phyloP scores from a whole-genome alignment of 495 filamentous ascomycete species.

The Cercophora scortea region DNA sequence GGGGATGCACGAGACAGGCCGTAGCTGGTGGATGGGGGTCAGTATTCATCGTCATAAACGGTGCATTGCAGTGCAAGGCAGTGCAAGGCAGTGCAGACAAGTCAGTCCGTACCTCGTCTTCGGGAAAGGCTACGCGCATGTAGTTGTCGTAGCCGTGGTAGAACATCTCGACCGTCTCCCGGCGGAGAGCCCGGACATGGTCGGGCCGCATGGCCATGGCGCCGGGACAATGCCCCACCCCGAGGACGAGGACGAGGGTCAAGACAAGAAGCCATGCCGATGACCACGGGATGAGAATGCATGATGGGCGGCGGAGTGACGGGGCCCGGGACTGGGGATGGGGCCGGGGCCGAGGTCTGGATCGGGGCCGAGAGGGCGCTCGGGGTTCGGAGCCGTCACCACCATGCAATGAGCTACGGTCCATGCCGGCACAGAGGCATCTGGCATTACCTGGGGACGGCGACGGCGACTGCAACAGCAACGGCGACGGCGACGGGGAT shows the following conservation, averaged over 20 bases:
- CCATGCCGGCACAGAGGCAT: slow-evolving; percentile 27
- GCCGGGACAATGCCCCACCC: slow-evolving; percentile 1
- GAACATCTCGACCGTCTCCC: slow-evolving; percentile 86
- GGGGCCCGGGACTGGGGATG: neutral
- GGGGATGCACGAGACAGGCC: slow-evolving; percentile 77
- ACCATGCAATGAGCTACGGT: slow-evolving; percentile 12
- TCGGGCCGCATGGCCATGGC: slow-evolving; percentile 43
- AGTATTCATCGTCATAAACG: neutral
- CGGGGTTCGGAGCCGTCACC: slow-evolving; percentile 11
- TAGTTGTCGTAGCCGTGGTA: slow-evolving; percentile 97
- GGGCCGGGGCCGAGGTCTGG: neutral
- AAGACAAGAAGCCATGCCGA: slow-evolving; percentile 7
- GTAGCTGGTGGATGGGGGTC: slow-evolving; percentile 41
- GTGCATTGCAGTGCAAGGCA: neutral
- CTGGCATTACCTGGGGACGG: slow-evolving; percentile 33
- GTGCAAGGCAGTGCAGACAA: neutral
- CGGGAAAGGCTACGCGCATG: slow-evolving; percentile 87
- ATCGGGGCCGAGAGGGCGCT: neutral
- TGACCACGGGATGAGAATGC: neutral
- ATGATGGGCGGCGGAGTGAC: neutral
- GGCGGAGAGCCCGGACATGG: slow-evolving; percentile 43
- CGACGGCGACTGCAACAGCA: no score
- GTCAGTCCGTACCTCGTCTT: slow-evolving; percentile 64
- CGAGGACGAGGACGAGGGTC: slow-evolving; percentile 14
- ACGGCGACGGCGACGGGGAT: no score